Evolutionary conservation across 2,329 filamentous ascomycete genomes (phyloP).

Genomic region (Mariannaea elegans): DNA sequence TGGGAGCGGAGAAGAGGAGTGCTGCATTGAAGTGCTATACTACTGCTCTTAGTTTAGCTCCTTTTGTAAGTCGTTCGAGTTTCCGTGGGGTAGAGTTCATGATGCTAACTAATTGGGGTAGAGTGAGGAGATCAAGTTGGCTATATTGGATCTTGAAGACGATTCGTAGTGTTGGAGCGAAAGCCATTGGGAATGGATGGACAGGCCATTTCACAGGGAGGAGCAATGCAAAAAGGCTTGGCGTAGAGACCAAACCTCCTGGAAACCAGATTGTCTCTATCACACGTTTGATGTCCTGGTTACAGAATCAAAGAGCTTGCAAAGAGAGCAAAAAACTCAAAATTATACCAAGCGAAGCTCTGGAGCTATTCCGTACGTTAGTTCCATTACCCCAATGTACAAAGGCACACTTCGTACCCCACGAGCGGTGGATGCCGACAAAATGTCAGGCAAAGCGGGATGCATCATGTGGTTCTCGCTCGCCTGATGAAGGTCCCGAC

Average conservation of each 20-base stretch:
- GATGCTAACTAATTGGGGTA: slow-evolving; percentile 13
- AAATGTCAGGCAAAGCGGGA: neutral
- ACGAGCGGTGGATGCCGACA: neutral
- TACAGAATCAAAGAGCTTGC: too few species aligned
- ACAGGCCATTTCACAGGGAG: too few species aligned
- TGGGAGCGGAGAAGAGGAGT: slow-evolving; percentile 9
- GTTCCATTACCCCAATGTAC: slow-evolving; percentile 5
- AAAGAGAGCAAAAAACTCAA: too few species aligned
- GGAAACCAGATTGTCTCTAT: too few species aligned
- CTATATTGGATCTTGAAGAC: slow-evolving; percentile 8
- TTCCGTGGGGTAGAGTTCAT: neutral
- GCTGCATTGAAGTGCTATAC: slow-evolving; percentile 13
- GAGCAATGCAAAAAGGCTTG: too few species aligned
- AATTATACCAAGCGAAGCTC: too few species aligned
- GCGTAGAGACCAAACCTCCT: too few species aligned
- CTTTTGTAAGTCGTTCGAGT: slow-evolving; percentile 13
- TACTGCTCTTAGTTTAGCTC: slow-evolving; percentile 15
- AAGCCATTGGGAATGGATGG: neutral
- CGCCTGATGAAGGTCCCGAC: slow-evolving; percentile 9
- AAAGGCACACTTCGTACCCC: neutral
- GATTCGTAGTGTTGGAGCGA: neutral
- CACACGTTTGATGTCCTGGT: too few species aligned
- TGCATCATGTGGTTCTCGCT: slow-evolving; percentile 6
- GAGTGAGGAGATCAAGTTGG: slow-evolving; percentile 16
- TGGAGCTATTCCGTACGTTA: neutral